Percentiles rank a stretch among this genome's conserved stretches.
These are phyloP conservation scores for Phytophthora ramorum DNA, from an alignment of 352 stramenopile genomes.

Conservation along the genomic window DNA sequence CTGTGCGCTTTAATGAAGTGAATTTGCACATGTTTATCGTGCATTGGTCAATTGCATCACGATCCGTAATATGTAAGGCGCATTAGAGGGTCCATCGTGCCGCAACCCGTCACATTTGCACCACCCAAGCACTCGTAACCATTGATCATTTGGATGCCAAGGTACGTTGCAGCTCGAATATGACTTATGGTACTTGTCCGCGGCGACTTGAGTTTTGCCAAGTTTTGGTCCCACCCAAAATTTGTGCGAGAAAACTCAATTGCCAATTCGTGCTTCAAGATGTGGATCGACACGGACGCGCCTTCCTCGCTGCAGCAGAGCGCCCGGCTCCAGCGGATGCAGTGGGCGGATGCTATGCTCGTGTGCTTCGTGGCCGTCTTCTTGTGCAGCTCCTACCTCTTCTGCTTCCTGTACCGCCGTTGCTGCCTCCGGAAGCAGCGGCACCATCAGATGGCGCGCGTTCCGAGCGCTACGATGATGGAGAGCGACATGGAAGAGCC, in stretches of 20 bases:
- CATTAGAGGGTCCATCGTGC: background rate
- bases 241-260: constrained; percentile 10
- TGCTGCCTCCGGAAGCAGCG: constrained; percentile 26
- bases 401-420: constrained; percentile 57
- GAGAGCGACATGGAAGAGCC: constrained; percentile 76
- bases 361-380: constrained; percentile 52
- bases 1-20: background rate
- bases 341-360: constrained; percentile 47
- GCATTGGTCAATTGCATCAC: constrained; percentile 2
- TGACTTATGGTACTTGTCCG: no score
- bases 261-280: constrained; percentile 19
- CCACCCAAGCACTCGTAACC: background rate
- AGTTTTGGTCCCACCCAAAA: constrained; percentile 11
- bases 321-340: constrained; percentile 30
- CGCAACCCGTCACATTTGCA: background rate
- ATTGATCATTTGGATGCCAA: background rate
- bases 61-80: background rate
- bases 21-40: background rate
- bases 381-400: constrained; percentile 58
- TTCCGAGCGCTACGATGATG: constrained; percentile 39
- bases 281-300: constrained; percentile 23
- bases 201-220: no score
- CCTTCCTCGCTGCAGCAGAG: constrained; percentile 21
- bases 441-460: constrained; percentile 20
- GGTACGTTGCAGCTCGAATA: background rate